phyloP scores from a whole-genome alignment of 2,329 filamentous ascomycete genomes.

The Stemphylium lycopersici region DNA sequence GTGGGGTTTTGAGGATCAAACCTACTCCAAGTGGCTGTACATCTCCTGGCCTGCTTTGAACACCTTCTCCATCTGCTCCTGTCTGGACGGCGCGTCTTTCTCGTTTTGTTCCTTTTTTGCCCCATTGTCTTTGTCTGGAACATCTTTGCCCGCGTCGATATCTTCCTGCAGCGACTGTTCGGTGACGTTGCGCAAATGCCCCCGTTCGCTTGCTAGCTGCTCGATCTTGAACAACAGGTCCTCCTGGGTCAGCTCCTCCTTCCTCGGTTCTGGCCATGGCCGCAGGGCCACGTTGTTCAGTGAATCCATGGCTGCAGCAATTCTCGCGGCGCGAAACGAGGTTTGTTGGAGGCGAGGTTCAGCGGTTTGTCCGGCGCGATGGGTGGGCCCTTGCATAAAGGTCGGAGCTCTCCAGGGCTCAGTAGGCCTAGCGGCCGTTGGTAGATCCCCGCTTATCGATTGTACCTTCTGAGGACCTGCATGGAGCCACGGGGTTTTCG shows the following conservation, averaged over 20 bases:
- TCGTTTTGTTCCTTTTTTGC: slow-evolving; percentile 53
- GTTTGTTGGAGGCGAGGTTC: slow-evolving; percentile 13
- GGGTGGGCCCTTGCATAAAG: slow-evolving; percentile 28
- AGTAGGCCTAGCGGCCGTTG: slow-evolving; percentile 15
- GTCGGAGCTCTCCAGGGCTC: slow-evolving; percentile 15
- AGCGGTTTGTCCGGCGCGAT: slow-evolving; percentile 12
- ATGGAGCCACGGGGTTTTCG: neutral
- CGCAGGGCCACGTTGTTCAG: slow-evolving; percentile 63
- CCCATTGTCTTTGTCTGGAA: slow-evolving; percentile 48
- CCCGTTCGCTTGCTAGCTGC: slow-evolving; percentile 78
- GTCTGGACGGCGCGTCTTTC: slow-evolving; percentile 44
- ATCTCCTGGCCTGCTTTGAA: slow-evolving; percentile 51
- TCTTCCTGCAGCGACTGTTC: slow-evolving; percentile 75
- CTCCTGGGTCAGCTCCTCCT: slow-evolving; percentile 58
- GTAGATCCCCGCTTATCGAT: slow-evolving; percentile 21
- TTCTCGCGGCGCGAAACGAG: slow-evolving; percentile 2
- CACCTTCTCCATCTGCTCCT: slow-evolving; percentile 49
- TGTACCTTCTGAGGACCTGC: slow-evolving; percentile 8
- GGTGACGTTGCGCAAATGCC: slow-evolving; percentile 80
- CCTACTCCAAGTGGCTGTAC: slow-evolving; percentile 49
- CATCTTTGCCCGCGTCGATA: slow-evolving; percentile 58
- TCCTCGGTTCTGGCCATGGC: slow-evolving; percentile 62
- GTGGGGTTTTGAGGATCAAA: slow-evolving; percentile 58
- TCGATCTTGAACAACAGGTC: slow-evolving; percentile 73
- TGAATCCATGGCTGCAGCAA: slow-evolving; percentile 30